Evolutionary conservation across 176 grass and related monocot genomes (phyloP).

Genomic region (Canna indica): DNA sequence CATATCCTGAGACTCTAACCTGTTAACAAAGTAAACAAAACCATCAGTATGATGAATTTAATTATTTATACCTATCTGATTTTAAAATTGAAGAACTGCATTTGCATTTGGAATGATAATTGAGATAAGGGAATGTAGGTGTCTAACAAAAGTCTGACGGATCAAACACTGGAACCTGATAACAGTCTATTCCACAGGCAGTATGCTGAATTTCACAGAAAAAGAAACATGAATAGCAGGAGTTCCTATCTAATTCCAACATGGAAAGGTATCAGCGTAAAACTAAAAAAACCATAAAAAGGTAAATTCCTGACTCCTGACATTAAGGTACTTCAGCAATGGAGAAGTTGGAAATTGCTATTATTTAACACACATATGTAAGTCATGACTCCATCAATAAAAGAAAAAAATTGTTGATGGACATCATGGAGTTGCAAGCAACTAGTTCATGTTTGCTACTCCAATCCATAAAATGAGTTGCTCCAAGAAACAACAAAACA

Average conservation of each 20-base stretch:
- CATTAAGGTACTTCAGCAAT: background rate
- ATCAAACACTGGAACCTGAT: background rate
- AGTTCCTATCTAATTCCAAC: background rate
- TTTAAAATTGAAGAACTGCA: background rate
- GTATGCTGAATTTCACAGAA: background rate
- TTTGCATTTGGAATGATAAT: background rate
- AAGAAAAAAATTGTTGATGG: background rate
- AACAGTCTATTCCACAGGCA: background rate
- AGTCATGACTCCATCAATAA: background rate
- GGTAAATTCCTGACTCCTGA: background rate
- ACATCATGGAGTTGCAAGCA: background rate
- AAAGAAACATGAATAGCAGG: background rate
- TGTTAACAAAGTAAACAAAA: conserved; percentile 26
- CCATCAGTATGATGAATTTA: conserved; percentile 8
- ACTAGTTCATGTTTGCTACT: background rate
- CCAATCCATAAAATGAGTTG: background rate
- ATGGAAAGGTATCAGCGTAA: background rate
- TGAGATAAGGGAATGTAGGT: background rate
- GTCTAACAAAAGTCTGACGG: background rate
- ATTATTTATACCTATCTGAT: background rate
- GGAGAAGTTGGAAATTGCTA: background rate
- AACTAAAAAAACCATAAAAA: background rate
- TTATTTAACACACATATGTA: background rate
- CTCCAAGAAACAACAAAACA: background rate
- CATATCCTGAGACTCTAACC: conserved; percentile 90